Evolutionary conservation across 768 basidiomycete species (phyloP).

Genomic region (Hypsizygus marmoreus): DNA sequence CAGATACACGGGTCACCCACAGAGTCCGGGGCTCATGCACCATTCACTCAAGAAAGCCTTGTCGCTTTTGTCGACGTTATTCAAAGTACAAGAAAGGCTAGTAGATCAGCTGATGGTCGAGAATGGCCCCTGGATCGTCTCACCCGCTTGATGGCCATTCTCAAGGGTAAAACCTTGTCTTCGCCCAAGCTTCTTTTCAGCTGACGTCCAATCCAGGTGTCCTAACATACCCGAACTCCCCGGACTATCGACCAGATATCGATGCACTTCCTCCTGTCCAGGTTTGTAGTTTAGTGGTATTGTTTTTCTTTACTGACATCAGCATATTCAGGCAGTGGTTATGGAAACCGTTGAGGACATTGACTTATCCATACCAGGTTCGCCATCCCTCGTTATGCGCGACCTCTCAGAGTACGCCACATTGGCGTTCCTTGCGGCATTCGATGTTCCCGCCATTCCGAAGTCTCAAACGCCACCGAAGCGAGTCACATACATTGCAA

Average conservation of each 20-base stretch:
- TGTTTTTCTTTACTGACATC: not conserved
- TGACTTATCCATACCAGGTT: constrained; percentile 60
- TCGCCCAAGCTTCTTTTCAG: too few relatives aligned
- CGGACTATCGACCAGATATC: constrained; percentile 87
- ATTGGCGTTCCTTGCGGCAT: constrained; percentile 84
- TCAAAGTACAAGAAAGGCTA: constrained; percentile 55
- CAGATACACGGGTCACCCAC: constrained; percentile 13
- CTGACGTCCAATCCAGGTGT: too few relatives aligned
- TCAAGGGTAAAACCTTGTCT: too few relatives aligned
- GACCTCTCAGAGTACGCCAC: constrained; percentile 87
- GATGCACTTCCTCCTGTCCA: constrained; percentile 81
- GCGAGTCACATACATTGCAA: constrained; percentile 84
- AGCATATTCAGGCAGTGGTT: constrained; percentile 57
- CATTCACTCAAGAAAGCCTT: constrained; percentile 86
- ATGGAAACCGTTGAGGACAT: constrained; percentile 70
- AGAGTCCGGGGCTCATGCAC: constrained; percentile 29
- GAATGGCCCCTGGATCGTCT: constrained; percentile 73
- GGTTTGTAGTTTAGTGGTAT: constrained; percentile 38
- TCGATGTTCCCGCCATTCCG: constrained; percentile 52
- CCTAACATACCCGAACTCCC: constrained; percentile 77
- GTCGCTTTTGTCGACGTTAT: constrained; percentile 79
- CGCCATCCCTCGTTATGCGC: constrained; percentile 72
- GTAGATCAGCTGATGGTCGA: constrained; percentile 44
- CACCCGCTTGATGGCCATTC: constrained; percentile 68
- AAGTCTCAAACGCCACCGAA: constrained; percentile 50